Evolutionary conservation across 208 protist genomes (phyloP), one percentile per base, ranked within the genome.

Genomic region (Acanthamoeba lenticulata): DNA sequence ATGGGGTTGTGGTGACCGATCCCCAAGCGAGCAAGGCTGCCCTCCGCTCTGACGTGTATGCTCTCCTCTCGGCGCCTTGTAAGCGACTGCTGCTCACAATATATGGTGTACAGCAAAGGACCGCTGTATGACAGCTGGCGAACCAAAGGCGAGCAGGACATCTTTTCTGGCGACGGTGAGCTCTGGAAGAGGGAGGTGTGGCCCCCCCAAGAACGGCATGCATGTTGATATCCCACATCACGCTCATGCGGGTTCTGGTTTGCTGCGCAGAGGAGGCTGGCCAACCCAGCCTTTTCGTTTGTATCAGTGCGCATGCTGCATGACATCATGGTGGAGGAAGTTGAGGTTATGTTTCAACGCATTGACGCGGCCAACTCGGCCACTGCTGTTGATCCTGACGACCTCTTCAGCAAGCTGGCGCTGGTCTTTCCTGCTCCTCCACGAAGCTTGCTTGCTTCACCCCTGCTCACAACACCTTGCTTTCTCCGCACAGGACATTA

Each of bases 131-230:
- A 83, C 6, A 83, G 40, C 42, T 83, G 72, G 72, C 34, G 72
- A 6, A 83, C 72, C 1, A 83, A 83, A 38, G 72, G 72, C 6
- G 72, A 83, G 27, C 72, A 83, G 27, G 72, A 83, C 29, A 83
- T 83, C 17, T 83, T 83, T n/a, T 83, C 72, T 27, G 40, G 72
- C 38, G 72, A 83, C 40, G 72, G 72, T 38, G 72, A 83, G 1
- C n/a, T 83, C 38, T 83, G 72, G 72, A 83, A 83, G 72, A 83
- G 49, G 42, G 72, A 83, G 72, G 72, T 83, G 45, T 52, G 9
- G 9, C 45, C 45, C 9, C 45, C 45, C 5, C 45, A 19, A 15
- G 15, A 52, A 52, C 45, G 5, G 15, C 11, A 9, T 19, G 21
- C 47, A 55, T 19, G 45, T 15, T 19, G 9, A 15, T 19, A 55